Evolutionary conservation across 768 basidiomycete genomes (phyloP).

Genomic region (Suillus discolor): DNA sequence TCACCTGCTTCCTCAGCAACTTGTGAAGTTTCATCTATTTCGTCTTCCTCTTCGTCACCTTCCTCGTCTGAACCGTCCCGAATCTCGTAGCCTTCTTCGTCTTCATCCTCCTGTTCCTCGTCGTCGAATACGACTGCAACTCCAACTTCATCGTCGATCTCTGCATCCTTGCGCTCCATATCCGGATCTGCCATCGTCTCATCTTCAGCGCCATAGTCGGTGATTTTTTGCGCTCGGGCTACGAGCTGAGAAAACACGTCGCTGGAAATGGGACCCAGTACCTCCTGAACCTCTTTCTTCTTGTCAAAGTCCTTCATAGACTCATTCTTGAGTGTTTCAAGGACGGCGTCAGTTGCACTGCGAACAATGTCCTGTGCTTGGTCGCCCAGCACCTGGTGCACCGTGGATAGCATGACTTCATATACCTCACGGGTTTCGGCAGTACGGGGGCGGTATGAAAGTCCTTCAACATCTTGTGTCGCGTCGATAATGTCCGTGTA

Average conservation of each 20-base stretch:
- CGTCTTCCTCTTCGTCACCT: conserved; percentile 59
- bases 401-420: conserved; percentile 82
- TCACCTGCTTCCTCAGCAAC: conserved; percentile 51
- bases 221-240: conserved; percentile 89
- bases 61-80: conserved; percentile 81
- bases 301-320: conserved; percentile 94
- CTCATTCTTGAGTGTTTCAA: conserved; percentile 89
- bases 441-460: conserved; percentile 91
- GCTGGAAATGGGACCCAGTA: conserved; percentile 62
- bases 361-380: conserved; percentile 96
- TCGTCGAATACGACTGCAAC: conserved; percentile 98
- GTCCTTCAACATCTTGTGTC: conserved; percentile 89
- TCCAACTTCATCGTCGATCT: conserved; percentile 95
- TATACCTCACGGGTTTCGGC: conserved; percentile 95
- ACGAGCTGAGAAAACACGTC: conserved; percentile 85
- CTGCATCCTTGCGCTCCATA: conserved; percentile 78
- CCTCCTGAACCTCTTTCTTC: conserved; percentile 88
- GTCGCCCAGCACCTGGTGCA: conserved; percentile 86
- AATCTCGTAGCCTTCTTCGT: conserved; percentile 88
- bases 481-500: conserved; percentile 94
- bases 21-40: conserved; percentile 38
- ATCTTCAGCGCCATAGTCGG: conserved; percentile 91
- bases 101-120: conserved; percentile 93
- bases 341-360: conserved; percentile 89
- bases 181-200: conserved; percentile 79